Conservation (phyloP, 106 monocot species). For the Apostasia ramifera region DNA sequence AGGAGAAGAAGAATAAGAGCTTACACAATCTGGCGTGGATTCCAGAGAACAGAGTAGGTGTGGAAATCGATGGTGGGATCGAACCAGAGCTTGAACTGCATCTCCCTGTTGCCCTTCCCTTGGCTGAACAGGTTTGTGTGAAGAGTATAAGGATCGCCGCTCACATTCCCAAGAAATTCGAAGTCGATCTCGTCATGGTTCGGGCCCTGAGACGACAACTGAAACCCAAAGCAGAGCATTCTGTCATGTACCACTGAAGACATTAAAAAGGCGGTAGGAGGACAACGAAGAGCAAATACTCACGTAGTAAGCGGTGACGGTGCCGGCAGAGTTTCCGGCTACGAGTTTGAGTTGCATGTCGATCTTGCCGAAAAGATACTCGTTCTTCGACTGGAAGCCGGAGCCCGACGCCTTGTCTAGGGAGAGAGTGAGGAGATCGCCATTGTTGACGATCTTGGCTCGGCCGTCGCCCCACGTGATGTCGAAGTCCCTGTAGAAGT, state of each 20-base stretch:
- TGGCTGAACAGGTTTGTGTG: slow-evolving; percentile 13
- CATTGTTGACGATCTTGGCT: slow-evolving; percentile 5
- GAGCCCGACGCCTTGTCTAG: slow-evolving; percentile 11
- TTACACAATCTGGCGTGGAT: slow-evolving; percentile 9
- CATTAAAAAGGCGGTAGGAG: too few relatives aligned
- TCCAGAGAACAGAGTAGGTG: slow-evolving; percentile 14
- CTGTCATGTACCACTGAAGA: too few relatives aligned
- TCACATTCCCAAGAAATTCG: slow-evolving; percentile 10
- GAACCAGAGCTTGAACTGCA: slow-evolving; percentile 14
- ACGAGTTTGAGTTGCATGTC: slow-evolving; percentile 10
- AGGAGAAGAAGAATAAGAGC: background rate
- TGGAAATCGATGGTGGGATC: slow-evolving; percentile 8
- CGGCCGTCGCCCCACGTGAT: slow-evolving; percentile 14
- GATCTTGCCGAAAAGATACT: slow-evolving; percentile 11
- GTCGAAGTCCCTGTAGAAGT: background rate
- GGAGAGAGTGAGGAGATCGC: slow-evolving; percentile 5
- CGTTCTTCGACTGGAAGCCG: slow-evolving; percentile 11
- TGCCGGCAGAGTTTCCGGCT: slow-evolving; percentile 9
- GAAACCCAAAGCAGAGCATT: background rate
- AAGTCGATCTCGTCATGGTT: slow-evolving; percentile 14
- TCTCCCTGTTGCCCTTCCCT: slow-evolving; percentile 15
- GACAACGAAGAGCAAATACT: background rate
- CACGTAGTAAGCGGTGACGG: slow-evolving; percentile 21
- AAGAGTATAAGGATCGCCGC: slow-evolving; percentile 5
- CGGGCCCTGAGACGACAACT: slow-evolving; percentile 11